Conservation (phyloP, 139 green algal species). For the Zygnema cylindricum region DNA sequence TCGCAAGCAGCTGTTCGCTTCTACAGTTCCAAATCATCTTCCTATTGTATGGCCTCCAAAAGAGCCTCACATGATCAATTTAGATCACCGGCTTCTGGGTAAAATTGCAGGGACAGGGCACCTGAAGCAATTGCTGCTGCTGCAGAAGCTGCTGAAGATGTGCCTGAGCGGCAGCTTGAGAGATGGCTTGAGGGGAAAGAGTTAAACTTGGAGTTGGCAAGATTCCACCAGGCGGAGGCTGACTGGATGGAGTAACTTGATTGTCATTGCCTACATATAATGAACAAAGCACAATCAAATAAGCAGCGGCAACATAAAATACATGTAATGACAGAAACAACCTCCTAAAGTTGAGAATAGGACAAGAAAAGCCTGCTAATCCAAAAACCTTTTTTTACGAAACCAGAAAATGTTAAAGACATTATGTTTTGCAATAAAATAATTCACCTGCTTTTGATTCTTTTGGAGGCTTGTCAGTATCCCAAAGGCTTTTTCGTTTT, state of each 20-base stretch:
- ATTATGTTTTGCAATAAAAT: too few species aligned
- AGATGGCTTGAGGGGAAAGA: not conserved
- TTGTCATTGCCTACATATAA: constrained; percentile 17
- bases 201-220: not conserved
- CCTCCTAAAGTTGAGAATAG: too few species aligned
- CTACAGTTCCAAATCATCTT: too few species aligned
- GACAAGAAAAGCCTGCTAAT: too few species aligned
- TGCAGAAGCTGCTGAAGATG: constrained; percentile 37
- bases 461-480: constrained; percentile 10
- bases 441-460: not conserved
- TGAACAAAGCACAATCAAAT: constrained; percentile 13
- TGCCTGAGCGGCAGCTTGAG: constrained; percentile 6
- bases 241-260: not conserved
- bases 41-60: too few species aligned
- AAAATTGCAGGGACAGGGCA: too few species aligned
- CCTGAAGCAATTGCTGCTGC: constrained; percentile 28
- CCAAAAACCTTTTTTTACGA: too few species aligned
- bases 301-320: not conserved
- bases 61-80: too few species aligned
- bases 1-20: too few species aligned
- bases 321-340: too few species aligned
- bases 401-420: too few species aligned
- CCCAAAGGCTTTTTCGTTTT: constrained; percentile 36
- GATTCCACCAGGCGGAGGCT: not conserved
- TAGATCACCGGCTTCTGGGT: too few species aligned